Evolutionary conservation across 257 asterid genomes (phyloP), one percentile per base, ranked within the genome.

Genomic region (Ophiorrhiza pumila): DNA sequence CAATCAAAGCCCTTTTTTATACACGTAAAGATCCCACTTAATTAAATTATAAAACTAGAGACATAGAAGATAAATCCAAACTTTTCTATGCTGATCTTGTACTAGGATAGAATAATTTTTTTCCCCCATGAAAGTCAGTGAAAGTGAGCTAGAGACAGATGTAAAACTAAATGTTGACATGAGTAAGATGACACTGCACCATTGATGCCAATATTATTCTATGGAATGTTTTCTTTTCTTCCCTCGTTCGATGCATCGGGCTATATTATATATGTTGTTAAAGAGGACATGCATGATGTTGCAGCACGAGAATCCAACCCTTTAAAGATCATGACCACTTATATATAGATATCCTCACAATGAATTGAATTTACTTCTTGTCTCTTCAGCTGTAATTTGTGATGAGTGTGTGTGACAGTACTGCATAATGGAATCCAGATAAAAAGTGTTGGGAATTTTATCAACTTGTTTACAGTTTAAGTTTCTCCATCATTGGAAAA

Each of bases 331-430:
- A 31, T 41, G 12, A n/a, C n/a, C n/a, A n/a, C n/a, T n/a, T n/a
- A n/a, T n/a, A n/a, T n/a, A n/a, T n/a, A n/a, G n/a, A n/a, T 59
- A 37, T 59, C 15, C 12, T 17, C 11, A 1, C 1, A 32, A 13
- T 59, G 65, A 59, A 59, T 59, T 59, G 65, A 59, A 59, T 59
- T 59, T 59, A 20, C 23, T 59, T 59, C 42, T 59, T 14, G 65
- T 59, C 41, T 59, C 23, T 59, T 59, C 3, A 9, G 41, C 23
- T 14, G 39, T 29, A 14, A 31, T 20, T 32, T 59, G 41, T 5
- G 3, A 59, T 59, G n/a, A 59, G 41, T 17, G 13, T 59, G 17
- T 14, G 65, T 31, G 65, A 12, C 14, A 29, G 23, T 59, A n/a
- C n/a, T n/a, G 41, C 23, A 31, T 0, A 5, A 59, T 29, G 42